These are phyloP conservation scores for Comarum palustre DNA, from an alignment of 306 rosid genomes.

Conservation along the genomic window DNA sequence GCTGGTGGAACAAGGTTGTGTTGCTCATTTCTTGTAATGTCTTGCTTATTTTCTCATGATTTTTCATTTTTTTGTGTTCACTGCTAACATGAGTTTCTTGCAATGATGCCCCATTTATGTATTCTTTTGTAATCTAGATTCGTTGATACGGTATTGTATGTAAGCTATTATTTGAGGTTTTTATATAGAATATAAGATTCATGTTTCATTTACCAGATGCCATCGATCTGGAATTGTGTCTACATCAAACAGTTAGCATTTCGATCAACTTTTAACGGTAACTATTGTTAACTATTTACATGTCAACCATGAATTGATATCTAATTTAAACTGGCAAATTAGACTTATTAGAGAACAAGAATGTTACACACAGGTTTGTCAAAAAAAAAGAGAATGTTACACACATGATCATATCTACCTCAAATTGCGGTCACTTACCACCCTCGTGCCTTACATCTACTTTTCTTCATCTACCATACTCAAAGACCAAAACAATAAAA, in stretches of 20 bases:
- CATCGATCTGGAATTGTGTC: too few species aligned
- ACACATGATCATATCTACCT: background rate
- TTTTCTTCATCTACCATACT: constrained; percentile 6
- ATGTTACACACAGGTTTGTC: background rate
- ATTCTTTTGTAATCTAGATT: constrained; percentile 32
- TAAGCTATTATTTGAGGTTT: constrained; percentile 21
- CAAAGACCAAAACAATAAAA: background rate
- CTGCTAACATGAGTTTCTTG: constrained; percentile 35
- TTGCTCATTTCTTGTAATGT: constrained; percentile 44
- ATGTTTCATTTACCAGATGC: background rate
- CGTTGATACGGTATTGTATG: constrained; percentile 21
- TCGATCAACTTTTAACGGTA: background rate
- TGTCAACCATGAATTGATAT: background rate
- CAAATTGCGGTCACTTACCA: background rate
- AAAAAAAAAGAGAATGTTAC: too few species aligned
- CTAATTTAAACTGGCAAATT: background rate
- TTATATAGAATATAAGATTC: background rate
- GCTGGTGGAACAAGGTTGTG: constrained; percentile 4
- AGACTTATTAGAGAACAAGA: background rate
- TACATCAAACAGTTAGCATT: background rate
- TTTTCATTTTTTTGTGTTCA: constrained; percentile 18
- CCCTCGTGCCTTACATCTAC: constrained; percentile 20
- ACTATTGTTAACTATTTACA: background rate
- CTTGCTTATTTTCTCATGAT: background rate
- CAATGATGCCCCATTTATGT: constrained; percentile 25